These are phyloP conservation scores for Phytophthora cryptogea DNA, from an alignment of 352 stramenopile genomes.

Conservation along the genomic window DNA sequence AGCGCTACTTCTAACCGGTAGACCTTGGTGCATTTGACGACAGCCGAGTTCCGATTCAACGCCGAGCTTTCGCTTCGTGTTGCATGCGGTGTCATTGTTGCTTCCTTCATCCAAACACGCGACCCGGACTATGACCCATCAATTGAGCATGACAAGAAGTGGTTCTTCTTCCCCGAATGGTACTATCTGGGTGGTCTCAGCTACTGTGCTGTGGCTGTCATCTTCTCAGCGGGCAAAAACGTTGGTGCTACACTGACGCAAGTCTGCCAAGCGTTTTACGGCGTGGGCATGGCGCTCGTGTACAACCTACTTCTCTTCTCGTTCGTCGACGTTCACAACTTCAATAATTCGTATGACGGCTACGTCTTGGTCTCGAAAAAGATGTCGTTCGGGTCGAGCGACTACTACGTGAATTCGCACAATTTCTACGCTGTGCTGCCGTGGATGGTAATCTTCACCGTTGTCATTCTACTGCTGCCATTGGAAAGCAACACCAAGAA, in stretches of 20 bases:
- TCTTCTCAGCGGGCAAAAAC: constrained; percentile 79
- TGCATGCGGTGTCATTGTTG: constrained; percentile 66
- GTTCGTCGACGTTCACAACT: constrained; percentile 47
- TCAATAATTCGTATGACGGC: constrained; percentile 46
- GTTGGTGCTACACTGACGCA: constrained; percentile 67
- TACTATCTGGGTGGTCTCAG: constrained; percentile 66
- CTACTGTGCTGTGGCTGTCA: constrained; percentile 77
- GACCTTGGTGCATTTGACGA: constrained; percentile 3
- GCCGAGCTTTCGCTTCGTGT: constrained; percentile 72
- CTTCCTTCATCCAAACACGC: constrained; percentile 70
- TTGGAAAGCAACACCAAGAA: constrained; percentile 88
- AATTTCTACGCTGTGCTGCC: constrained; percentile 78
- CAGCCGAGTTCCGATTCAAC: constrained; percentile 73
- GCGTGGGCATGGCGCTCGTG: constrained; percentile 76
- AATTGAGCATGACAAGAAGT: constrained; percentile 60
- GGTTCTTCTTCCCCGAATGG: constrained; percentile 70
- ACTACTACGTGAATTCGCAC: constrained; percentile 75
- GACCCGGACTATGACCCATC: constrained; percentile 50
- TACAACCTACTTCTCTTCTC: constrained; percentile 81
- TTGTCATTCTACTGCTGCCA: constrained; percentile 61
- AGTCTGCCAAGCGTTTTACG: constrained; percentile 77
- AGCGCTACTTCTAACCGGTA: neutral
- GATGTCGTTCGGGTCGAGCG: constrained; percentile 51
- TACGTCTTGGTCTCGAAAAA: constrained; percentile 61
- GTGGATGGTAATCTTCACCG: constrained; percentile 79